A percentile compares a stretch with the other conserved stretches of the same genome.
phyloP scores from a whole-genome alignment of 2,329 filamentous ascomycete species.

The Diaporthe citriasiana region DNA sequence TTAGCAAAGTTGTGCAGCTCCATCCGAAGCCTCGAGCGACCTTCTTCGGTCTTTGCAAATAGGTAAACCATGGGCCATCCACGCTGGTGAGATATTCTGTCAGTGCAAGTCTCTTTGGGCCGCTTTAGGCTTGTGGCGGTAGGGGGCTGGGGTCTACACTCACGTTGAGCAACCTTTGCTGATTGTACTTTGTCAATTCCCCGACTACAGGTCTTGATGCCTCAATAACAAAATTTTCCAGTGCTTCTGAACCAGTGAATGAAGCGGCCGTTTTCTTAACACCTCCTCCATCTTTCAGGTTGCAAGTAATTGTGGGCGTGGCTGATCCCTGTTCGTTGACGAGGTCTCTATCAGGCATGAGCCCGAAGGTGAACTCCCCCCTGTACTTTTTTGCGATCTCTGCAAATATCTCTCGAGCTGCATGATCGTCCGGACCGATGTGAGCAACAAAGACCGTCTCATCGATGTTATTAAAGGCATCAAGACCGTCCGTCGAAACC shows the following conservation, averaged over 20 bases:
- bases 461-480: constrained; percentile 49
- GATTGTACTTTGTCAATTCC: constrained; percentile 52
- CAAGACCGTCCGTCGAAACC: constrained; percentile 43
- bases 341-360: constrained; percentile 43
- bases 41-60: constrained; percentile 50
- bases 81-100: constrained; percentile 45
- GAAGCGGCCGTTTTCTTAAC: constrained; percentile 45
- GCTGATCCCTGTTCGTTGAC: constrained; percentile 42
- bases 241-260: constrained; percentile 41
- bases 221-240: constrained; percentile 50
- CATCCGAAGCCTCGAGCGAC: constrained; percentile 49
- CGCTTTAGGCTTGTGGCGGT: background rate
- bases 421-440: constrained; percentile 44
- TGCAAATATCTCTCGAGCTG: constrained; percentile 44
- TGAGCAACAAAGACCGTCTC: constrained; percentile 52
- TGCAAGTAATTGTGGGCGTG: constrained; percentile 48
- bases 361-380: constrained; percentile 54
- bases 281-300: constrained; percentile 49
- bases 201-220: constrained; percentile 50
- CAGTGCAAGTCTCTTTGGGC: background rate
- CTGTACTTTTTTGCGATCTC: constrained; percentile 48
- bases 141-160: constrained; percentile 39
- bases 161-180: constrained; percentile 53
- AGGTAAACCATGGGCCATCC: constrained; percentile 56
- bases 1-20: constrained; percentile 51